Evolutionary conservation across 805 yeast species (phyloP), one percentile per base, ranked within the genome.

Genomic region (Hanseniaspora meyeri): DNA sequence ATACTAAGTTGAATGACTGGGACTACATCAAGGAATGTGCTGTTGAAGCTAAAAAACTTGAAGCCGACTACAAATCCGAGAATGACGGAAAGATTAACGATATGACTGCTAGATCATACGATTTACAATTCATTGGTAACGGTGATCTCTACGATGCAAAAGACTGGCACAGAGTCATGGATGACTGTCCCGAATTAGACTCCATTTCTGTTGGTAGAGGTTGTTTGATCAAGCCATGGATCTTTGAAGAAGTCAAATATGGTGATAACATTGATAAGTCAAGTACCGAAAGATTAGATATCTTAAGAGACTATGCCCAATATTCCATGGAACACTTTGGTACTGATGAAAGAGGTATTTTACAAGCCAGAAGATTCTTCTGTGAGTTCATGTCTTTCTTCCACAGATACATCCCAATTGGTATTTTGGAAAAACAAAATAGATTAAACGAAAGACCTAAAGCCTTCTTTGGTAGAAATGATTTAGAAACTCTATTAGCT

Each of bases 131-230:
- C 60, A 78, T 93, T 55, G 99, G 98, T 31, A 93, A 93, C 65
- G 99, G 99, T 52, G 99, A 93, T 67, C 80, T 88, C 49, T 90
- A 76, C 72, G 83, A 87, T 19, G 81, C 78, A 72, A 85, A 85
- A 64, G 97, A 93, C 66, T 93, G 96, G 95, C 78, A 87, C 68
- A 75, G 74, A 37, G 89, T 85, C 11, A 74, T 82, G 43, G 69
- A 72, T 31, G 72, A 72, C 17, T 62, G 63, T 43, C 77, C 81
- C 49, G 78, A 78, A 34, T 82, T 91, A 58, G 98, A 93, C 71
- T 81, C 93, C 34, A 95, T 89, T 17, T 93, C 95, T 97, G 87
- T 93, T 55, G 98, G 97, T 2, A 79, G 99, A 65, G 98, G 97
- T 57, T 97, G 97, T 1, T 77, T 93, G 61, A 90, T 93, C 67